These are phyloP conservation scores for Colletotrichum australisinense DNA, from an alignment of 2,329 filamentous ascomycete species.

Conservation along the genomic window DNA sequence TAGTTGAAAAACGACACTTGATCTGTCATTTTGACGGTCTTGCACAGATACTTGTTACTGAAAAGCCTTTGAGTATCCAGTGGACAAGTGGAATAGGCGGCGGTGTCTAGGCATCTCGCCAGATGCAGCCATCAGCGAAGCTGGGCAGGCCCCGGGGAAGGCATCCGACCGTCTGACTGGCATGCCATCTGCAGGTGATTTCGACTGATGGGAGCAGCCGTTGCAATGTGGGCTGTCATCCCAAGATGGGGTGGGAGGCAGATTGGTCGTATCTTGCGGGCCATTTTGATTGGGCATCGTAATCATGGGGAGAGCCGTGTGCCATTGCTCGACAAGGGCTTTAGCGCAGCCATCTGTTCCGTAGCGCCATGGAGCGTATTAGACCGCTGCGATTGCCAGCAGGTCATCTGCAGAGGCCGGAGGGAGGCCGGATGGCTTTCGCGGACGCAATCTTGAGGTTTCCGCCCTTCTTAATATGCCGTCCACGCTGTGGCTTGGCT, in stretches of 20 bases:
- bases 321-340: slow-evolving; percentile 29
- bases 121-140: slow-evolving; percentile 17
- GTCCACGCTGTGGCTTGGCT: not conserved
- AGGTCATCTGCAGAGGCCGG: slow-evolving; percentile 15
- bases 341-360: slow-evolving; percentile 4
- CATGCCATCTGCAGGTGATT: slow-evolving; percentile 28
- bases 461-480: not conserved
- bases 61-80: not conserved
- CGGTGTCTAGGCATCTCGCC: slow-evolving; percentile 1
- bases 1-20: slow-evolving; percentile 31
- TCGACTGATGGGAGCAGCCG: slow-evolving; percentile 26
- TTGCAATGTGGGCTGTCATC: slow-evolving; percentile 25
- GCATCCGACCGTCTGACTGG: slow-evolving; percentile 29
- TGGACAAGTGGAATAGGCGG: not conserved
- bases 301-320: slow-evolving; percentile 10
- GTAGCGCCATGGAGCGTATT: slow-evolving; percentile 14
- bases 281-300: slow-evolving; percentile 18
- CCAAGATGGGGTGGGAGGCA: not conserved
- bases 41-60: not conserved
- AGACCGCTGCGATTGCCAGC: slow-evolving; percentile 16
- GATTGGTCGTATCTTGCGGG: slow-evolving; percentile 5
- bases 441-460: slow-evolving; percentile 24
- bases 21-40: slow-evolving; percentile 28
- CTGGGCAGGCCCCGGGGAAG: slow-evolving; percentile 32
- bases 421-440: slow-evolving; percentile 13